phyloP scores from a whole-genome alignment of 2,329 filamentous ascomycete species.

The Beauveria asiatica region DNA sequence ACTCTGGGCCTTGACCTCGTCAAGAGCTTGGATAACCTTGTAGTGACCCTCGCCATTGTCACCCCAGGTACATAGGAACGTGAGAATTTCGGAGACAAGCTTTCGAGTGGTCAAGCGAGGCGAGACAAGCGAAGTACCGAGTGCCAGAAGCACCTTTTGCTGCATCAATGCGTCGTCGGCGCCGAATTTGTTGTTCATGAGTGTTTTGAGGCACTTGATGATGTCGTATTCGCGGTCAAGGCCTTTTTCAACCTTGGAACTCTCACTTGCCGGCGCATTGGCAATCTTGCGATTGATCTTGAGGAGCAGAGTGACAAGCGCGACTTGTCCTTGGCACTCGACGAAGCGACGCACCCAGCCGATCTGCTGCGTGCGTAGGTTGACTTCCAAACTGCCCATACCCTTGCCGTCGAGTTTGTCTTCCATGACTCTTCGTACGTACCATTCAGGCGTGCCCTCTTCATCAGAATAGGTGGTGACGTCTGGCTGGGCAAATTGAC shows the following conservation, averaged over 20 bases:
- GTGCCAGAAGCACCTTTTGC: slow-evolving; percentile 79
- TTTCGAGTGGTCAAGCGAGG: slow-evolving; percentile 86
- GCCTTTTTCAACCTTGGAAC: slow-evolving; percentile 60
- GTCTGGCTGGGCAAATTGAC: slow-evolving; percentile 60
- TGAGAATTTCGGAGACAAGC: slow-evolving; percentile 90
- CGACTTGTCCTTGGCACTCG: slow-evolving; percentile 94
- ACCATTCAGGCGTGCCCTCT: slow-evolving; percentile 96
- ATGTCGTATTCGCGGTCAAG: slow-evolving; percentile 93
- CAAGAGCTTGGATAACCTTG: slow-evolving; percentile 89
- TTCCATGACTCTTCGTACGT: slow-evolving; percentile 93
- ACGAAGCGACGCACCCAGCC: slow-evolving; percentile 96
- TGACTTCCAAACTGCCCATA: slow-evolving; percentile 87
- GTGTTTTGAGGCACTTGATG: slow-evolving; percentile 89
- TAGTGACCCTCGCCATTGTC: slow-evolving; percentile 75
- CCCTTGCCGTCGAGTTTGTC: slow-evolving; percentile 89
- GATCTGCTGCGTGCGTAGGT: slow-evolving; percentile 89
- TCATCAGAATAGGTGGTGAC: slow-evolving; percentile 78
- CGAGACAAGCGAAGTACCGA: slow-evolving; percentile 80
- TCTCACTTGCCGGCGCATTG: slow-evolving; percentile 58
- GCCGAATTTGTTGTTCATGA: slow-evolving; percentile 99
- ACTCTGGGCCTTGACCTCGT: slow-evolving; percentile 78
- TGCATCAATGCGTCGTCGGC: slow-evolving; percentile 90
- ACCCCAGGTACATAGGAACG: slow-evolving; percentile 92
- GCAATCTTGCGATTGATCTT: slow-evolving; percentile 88
- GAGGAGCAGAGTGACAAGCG: slow-evolving; percentile 82